Evolutionary conservation across 139 green algal species (phyloP), one percentile per base, ranked within the genome.

Genomic region (Coelastrella sp.): DNA sequence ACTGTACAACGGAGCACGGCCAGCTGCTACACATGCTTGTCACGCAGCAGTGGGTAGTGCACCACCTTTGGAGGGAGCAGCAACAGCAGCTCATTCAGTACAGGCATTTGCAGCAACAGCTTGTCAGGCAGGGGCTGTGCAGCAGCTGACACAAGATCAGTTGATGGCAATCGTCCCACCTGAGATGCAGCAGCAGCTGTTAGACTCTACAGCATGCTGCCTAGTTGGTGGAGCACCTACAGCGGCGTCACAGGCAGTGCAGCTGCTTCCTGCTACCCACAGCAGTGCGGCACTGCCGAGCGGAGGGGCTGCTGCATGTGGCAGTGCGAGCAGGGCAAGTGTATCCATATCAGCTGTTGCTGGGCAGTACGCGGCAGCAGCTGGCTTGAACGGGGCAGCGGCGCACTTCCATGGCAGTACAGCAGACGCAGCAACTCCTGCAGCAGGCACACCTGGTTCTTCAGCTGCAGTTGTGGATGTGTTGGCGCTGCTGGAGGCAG

Each of bases 31-130:
- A 54, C 58, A 65, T 60, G 73, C 80, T 20, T 19, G 5, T 59
- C 86, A 90, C 58, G 76, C 86, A 71, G 86, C 86, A 56, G 86
- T 86, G 32, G 75, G 87, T 76, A 91, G 87, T 23, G 87, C 78
- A 22, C 87, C 78, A 8, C 22, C 78, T 60, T 13, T 13, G 14
- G 65, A 47, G 73, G 87, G 19, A 17, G 61, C 11, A 60, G 66
- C n/a, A 23, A 19, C 60, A 20, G 87, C 54, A 16, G 13, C 13
- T 83, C 14, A 57, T 19, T 10, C 65, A 47, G 77, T 84, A 76
- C 17, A 23, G 58, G 65, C 89, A 59, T 57, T 54, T 71, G 32
- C 61, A 68, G 32, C 47, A 23, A 13, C 11, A 79, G 20, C 64
- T 54, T 56, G 20, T 22, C 22, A 57, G 14, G 58, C 78, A 88